Evolutionary conservation across 345 rosid species (phyloP).

Genomic region (Conringia planisiliqua): DNA sequence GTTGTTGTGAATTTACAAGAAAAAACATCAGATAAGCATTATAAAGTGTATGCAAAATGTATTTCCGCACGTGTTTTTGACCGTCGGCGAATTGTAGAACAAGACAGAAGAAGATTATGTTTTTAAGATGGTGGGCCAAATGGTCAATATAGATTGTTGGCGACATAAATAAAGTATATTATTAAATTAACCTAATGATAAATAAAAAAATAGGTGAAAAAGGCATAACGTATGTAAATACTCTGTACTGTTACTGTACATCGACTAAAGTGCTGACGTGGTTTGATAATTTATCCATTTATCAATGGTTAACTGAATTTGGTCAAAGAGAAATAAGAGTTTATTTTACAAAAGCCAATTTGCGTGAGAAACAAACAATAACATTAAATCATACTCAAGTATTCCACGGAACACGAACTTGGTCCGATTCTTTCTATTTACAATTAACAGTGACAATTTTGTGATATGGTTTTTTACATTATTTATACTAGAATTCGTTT

Average conservation of each 20-base stretch:
- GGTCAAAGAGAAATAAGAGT: not conserved
- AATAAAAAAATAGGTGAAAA: not conserved
- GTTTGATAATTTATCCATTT: constrained; percentile 26
- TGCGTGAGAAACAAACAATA: not conserved
- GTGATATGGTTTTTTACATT: not conserved
- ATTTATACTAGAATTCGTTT: not conserved
- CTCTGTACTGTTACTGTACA: constrained; percentile 26
- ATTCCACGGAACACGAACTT: constrained; percentile 11
- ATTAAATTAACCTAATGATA: not conserved
- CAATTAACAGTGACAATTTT: not conserved
- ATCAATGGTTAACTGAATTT: constrained; percentile 28
- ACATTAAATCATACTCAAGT: not conserved
- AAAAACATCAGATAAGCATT: constrained; percentile 8
- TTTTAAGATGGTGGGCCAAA: constrained; percentile 16
- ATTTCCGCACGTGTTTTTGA: constrained; percentile 28
- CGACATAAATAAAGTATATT: not conserved
- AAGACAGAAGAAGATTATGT: constrained; percentile 11
- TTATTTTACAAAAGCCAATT: not conserved
- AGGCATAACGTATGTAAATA: constrained; percentile 9
- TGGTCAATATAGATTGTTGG: not conserved
- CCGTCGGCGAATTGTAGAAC: constrained; percentile 22
- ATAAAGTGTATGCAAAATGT: not conserved
- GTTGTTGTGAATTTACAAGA: not conserved
- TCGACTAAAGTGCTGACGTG: constrained; percentile 13
- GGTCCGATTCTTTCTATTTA: constrained; percentile 9